Evolutionary conservation across 805 yeast genomes (phyloP).

Genomic region (Naumovozyma castellii): DNA sequence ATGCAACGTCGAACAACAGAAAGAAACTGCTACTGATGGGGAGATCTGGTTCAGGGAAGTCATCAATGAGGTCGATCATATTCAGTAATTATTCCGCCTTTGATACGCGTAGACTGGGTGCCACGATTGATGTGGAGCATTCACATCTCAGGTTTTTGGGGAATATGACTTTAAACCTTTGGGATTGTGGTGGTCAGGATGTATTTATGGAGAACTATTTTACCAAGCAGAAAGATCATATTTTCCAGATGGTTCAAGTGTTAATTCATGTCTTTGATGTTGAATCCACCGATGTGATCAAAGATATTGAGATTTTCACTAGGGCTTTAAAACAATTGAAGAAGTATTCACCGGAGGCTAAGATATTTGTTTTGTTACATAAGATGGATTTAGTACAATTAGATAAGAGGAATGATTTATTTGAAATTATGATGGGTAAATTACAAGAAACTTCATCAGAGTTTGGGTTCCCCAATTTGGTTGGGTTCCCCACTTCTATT

Average conservation of each 20-base stretch:
- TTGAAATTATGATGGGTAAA: conserved; percentile 74
- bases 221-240: conserved; percentile 80
- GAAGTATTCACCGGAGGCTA: conserved; percentile 81
- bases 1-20: conserved; percentile 32
- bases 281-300: conserved; percentile 80
- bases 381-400: conserved; percentile 93
- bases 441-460: conserved; percentile 67
- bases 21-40: conserved; percentile 69
- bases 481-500: conserved; percentile 89
- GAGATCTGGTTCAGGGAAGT: conserved; percentile 93
- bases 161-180: conserved; percentile 85
- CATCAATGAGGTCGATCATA: conserved; percentile 93
- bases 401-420: conserved; percentile 76
- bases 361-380: conserved; percentile 83
- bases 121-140: conserved; percentile 97
- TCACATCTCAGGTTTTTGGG: conserved; percentile 88
- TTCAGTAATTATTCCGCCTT: conserved; percentile 94
- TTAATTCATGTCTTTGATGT: conserved; percentile 94
- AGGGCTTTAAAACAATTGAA: conserved; percentile 73
- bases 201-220: conserved; percentile 92
- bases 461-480: conserved; percentile 49
- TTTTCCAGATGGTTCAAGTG: conserved; percentile 91
- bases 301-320: conserved; percentile 86
- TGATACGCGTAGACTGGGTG: conserved; percentile 90
- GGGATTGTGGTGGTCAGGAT: conserved; percentile 99